These are phyloP conservation scores for Claviceps capensis DNA, from an alignment of 2,329 filamentous ascomycete genomes.

Conservation along the genomic window DNA sequence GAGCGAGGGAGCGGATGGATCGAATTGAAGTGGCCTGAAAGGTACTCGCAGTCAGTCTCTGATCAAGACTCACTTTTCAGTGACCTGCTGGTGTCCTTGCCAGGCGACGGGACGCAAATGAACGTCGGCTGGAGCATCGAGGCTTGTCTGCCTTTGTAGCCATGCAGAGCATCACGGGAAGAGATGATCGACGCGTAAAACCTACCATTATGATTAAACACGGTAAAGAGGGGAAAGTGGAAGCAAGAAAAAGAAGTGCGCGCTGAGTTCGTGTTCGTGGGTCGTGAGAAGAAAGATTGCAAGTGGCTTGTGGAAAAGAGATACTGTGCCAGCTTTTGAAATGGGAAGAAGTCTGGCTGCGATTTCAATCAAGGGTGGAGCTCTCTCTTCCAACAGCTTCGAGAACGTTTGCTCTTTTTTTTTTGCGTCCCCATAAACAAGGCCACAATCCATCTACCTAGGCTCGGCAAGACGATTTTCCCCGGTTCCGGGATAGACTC, in stretches of 20 bases:
- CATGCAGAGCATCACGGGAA: not conserved
- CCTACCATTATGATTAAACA: constrained; percentile 17
- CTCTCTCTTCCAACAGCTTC: constrained; percentile 27
- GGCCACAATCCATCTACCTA: constrained; percentile 3
- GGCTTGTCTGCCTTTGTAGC: not conserved
- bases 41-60: not conserved
- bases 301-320: constrained; percentile 1
- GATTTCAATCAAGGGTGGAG: constrained; percentile 13
- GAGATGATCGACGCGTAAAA: not conserved
- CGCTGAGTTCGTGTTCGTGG: not conserved
- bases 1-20: constrained; percentile 87
- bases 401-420: constrained; percentile 21
- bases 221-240: not conserved
- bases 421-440: constrained; percentile 8
- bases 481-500: constrained; percentile 17
- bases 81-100: too few species aligned
- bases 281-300: not conserved
- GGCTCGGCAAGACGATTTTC: constrained; percentile 17
- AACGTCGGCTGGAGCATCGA: not conserved
- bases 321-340: not conserved
- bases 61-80: too few species aligned
- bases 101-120: not conserved
- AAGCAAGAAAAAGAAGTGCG: not conserved
- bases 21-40: constrained; percentile 63
- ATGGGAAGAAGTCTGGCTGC: not conserved